Evolutionary conservation across 2,329 filamentous ascomycete species (phyloP).

Genomic region (Colletotrichum sublineola): DNA sequence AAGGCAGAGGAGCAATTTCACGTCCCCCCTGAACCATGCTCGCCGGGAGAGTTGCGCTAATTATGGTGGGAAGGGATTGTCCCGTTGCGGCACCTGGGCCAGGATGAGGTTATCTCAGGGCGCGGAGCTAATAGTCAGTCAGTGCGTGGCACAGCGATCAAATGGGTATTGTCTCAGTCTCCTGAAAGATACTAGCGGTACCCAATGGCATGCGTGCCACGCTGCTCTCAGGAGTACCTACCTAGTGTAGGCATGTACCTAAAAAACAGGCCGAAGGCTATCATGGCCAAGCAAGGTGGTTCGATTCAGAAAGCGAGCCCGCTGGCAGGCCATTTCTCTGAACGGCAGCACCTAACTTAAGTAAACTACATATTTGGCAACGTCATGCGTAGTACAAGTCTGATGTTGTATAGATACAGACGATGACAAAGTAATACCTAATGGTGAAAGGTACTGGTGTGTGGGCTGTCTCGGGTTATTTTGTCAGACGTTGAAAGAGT

Average conservation of each 20-base stretch:
- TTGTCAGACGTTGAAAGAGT: slow-evolving; percentile 36
- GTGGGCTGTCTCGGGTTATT: slow-evolving; percentile 29
- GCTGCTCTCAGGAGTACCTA: neutral
- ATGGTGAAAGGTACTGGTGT: slow-evolving; percentile 1
- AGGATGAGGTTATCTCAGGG: slow-evolving; percentile 19
- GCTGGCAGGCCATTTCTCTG: slow-evolving; percentile 23
- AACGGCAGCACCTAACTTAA: slow-evolving; percentile 10
- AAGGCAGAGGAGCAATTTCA: slow-evolving; percentile 31
- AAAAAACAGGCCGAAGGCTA: neutral
- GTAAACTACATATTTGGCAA: neutral
- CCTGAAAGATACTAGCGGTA: neutral
- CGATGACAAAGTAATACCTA: neutral
- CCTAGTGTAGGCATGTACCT: neutral
- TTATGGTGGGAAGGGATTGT: slow-evolving; percentile 21
- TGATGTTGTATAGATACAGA: neutral
- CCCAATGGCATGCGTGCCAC: neutral
- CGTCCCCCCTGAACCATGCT: slow-evolving; percentile 34
- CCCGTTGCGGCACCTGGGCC: slow-evolving; percentile 16
- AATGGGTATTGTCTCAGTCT: slow-evolving; percentile 19
- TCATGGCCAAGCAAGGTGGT: slow-evolving; percentile 21
- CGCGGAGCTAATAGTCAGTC: slow-evolving; percentile 2
- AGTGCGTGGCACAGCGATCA: slow-evolving; percentile 2
- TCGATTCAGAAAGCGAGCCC: slow-evolving; percentile 27
- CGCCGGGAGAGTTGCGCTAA: slow-evolving; percentile 15
- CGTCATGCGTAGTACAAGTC: neutral